Base-by-base conservation (phyloP, 305 asterid genomes). In the Solanum hybrid region DNA sequence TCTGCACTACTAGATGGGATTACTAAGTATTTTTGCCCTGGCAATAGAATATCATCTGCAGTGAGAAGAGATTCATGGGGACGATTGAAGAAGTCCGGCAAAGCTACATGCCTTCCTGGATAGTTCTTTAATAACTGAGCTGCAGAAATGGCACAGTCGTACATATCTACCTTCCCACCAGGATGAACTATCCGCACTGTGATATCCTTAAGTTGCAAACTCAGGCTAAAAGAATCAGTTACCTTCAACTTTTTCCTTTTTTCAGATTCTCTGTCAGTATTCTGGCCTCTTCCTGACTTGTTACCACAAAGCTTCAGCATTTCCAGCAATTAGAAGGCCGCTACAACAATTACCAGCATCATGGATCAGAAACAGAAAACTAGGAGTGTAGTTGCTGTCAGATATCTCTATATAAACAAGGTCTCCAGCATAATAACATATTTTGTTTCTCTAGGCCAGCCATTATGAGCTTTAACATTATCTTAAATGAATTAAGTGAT, bases 91-190 rank as follows among this genome's bases (percentile, higher is more conserved):
- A 96, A 92, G 2, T 93, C 92, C 31, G 98, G 96, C 81, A 90
- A 37, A 34, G 98, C 92, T 15, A 97, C 91, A 81, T 92, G 91
- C 94, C 94, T 93, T 75, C 95, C 97, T 39, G 97, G 99, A 91
- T 95, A 93, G 70, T 90, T 94, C 89, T 79, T 91, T 90, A 92
- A 93, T 91, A 96, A 26, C 68, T 89, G 90, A 36, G 93, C 94
- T 72, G 94, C 98, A 57, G 94, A 94, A 89, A 95, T 90, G 37
- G 95, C 90, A 79, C 89, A 89, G 2, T 79, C 92, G 77, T 95
- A 95, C 90, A 94, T 89, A 90, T 97, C 99, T 70, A 93, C 91
- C 32, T 91, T 90, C 61, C 98, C 97, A 17, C 98, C 97, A 6
- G 95, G 94, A 87, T 93, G 97, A 91, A 96, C 95, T 91, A 95